A percentile compares a stretch with the other conserved stretches of the same genome.
Conservation (phyloP, 257 asterid genomes). For the Nicotiana benthamiana region DNA sequence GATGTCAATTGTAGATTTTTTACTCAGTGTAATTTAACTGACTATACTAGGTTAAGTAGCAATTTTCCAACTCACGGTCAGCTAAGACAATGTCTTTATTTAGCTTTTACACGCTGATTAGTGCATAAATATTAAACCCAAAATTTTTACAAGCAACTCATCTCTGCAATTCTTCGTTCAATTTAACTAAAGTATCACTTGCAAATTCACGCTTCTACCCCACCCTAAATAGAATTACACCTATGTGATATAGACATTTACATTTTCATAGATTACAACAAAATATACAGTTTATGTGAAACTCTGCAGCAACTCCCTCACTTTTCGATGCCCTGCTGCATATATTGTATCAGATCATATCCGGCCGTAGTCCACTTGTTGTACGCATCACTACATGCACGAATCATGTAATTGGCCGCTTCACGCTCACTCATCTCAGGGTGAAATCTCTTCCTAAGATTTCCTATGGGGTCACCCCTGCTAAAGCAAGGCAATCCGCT, state of each 20-base stretch:
- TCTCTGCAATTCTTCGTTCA: not conserved
- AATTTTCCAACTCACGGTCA: not conserved
- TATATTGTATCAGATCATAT: slow-evolving; percentile 88
- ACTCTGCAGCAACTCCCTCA: slow-evolving; percentile 23
- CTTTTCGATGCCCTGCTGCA: slow-evolving; percentile 97
- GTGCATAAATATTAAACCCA: not conserved
- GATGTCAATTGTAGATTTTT: not conserved
- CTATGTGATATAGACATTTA: not conserved
- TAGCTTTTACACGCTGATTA: not conserved
- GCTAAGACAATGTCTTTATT: not conserved
- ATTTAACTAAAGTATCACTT: not conserved
- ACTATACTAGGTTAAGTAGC: not conserved
- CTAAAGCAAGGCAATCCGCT: slow-evolving; percentile 99
- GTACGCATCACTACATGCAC: slow-evolving; percentile 86
- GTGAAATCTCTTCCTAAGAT: slow-evolving; percentile 89
- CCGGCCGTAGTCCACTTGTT: slow-evolving; percentile 98
- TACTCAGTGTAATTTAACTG: not conserved
- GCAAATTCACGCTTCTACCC: not conserved
- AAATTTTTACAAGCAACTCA: not conserved
- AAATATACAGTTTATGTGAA: not conserved
- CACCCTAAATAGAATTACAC: not conserved
- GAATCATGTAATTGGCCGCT: slow-evolving; percentile 92
- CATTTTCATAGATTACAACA: slow-evolving; percentile 3
- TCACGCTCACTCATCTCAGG: slow-evolving; percentile 99
- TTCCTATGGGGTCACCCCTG: slow-evolving; percentile 96